Evolutionary conservation across 2,329 filamentous ascomycete species (phyloP), one percentile per base, ranked within the genome.

Genomic region (Trichoderma hamatum): DNA sequence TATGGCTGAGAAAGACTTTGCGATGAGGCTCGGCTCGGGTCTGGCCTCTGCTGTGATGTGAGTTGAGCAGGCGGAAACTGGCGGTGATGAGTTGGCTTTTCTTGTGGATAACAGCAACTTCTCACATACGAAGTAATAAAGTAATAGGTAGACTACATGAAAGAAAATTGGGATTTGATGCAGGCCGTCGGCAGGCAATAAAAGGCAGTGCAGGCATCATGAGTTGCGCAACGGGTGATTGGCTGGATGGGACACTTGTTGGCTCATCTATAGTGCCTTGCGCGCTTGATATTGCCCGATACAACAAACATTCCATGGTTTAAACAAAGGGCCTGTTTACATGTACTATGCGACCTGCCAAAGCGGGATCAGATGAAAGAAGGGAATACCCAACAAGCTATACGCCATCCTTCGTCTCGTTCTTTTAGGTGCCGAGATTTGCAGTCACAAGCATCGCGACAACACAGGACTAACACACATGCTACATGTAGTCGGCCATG

Each of bases 231-330:
- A n/a, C n/a, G 32, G 54, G 2, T 58, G 54, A 58, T 58, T 58
- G 54, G 54, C 32, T 36, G 54, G n/a, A 58, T 3, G 30, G 26
- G 19, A 1, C 10, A 19, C 28, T 19, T 32, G 39, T 43, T 43
- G 39, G 39, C 39, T 30, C 28, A 11, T 28, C 28, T 62, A 19
- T 32, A 24, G 32, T 28, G 58, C 36, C 55, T 43, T 19, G 32
- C 19, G 39, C 39, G 39, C 46, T 13, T 64, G 13, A 28, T 7
- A 64, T 51, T 64, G 61, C 61, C 49, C 26, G 49, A 64, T 54
- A 32, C 32, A n/a, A 32, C 9, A 19, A 26, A 36, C 10, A 49
- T 49, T 49, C 43, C 4, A 54, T 26, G 24, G n/a, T 7, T 52
- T 21, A 19, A 19, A 63, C 30, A 32, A 36, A 9, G 3, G 2